Percentiles rank a stretch among this genome's conserved stretches.
These are phyloP conservation scores for Gliomastix tumulicola DNA, from an alignment of 2,329 filamentous ascomycete genomes.

Conservation along the genomic window DNA sequence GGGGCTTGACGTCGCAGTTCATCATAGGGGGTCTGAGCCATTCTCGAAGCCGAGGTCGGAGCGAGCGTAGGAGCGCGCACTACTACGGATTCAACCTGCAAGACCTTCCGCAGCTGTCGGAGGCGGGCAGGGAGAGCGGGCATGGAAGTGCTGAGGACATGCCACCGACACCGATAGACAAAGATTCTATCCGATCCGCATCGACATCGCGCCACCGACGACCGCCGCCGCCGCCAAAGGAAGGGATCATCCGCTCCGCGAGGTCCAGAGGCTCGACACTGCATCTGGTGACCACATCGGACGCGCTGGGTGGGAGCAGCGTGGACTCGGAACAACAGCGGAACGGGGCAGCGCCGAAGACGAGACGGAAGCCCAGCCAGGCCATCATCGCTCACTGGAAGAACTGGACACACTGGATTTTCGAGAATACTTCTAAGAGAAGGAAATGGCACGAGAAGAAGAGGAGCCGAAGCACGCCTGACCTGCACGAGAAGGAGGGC, in stretches of 20 bases:
- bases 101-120: conserved; percentile 72
- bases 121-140: conserved; percentile 41
- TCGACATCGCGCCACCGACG: conserved; percentile 72
- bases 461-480: conserved; percentile 52
- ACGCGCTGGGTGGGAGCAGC: conserved; percentile 30
- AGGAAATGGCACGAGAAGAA: conserved; percentile 40
- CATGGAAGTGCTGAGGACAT: conserved; percentile 34
- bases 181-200: conserved; percentile 66
- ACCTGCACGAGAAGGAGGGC: conserved; percentile 44
- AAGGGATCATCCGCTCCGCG: conserved; percentile 60
- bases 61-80: conserved; percentile 67
- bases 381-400: conserved; percentile 55
- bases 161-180: conserved; percentile 71
- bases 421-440: conserved; percentile 50
- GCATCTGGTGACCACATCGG: conserved; percentile 68
- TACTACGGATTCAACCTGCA: conserved; percentile 54
- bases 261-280: conserved; percentile 77
- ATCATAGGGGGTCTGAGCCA: conserved; percentile 34
- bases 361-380: conserved; percentile 50
- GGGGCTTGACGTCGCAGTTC: conserved; percentile 39
- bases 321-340: conserved; percentile 17
- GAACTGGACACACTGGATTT: conserved; percentile 57
- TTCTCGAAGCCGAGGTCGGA: conserved; percentile 67
- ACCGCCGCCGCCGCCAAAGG: conserved; percentile 79
- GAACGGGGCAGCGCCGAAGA: conserved; percentile 31